Percentiles rank a stretch among this genome's conserved stretches.
phyloP scores from a whole-genome alignment of 371 early-diverging fungal species.

The Mortierella sp. region DNA sequence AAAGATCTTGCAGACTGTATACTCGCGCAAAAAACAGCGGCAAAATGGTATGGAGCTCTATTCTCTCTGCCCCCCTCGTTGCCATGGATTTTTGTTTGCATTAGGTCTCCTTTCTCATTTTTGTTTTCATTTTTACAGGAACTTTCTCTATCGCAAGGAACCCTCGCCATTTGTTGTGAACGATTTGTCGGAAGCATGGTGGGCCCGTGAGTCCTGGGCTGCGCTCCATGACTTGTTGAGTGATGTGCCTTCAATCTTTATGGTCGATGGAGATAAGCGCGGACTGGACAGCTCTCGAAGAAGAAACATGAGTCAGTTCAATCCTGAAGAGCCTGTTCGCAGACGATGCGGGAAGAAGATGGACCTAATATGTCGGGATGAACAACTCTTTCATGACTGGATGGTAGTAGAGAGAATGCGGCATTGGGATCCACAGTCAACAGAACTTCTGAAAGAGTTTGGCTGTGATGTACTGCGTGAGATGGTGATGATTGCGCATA shows the following conservation, averaged over 20 bases:
- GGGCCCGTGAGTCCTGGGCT: slow-evolving; percentile 10
- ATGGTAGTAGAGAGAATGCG: slow-evolving; percentile 3
- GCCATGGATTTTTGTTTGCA: no score
- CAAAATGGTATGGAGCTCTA: slow-evolving; percentile 2
- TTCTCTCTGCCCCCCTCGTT: no score
- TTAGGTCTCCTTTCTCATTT: neutral
- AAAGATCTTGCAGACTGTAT: neutral
- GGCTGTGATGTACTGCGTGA: slow-evolving; percentile 14
- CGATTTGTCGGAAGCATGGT: slow-evolving; percentile 15
- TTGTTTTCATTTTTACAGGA: slow-evolving; percentile 2
- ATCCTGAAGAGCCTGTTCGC: slow-evolving; percentile 3
- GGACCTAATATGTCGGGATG: slow-evolving; percentile 10
- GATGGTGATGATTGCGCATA: slow-evolving; percentile 3
- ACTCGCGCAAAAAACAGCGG: slow-evolving; percentile 6
- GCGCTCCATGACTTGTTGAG: slow-evolving; percentile 1
- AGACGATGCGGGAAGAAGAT: slow-evolving; percentile 1
- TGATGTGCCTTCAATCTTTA: slow-evolving; percentile 8
- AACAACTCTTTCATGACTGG: slow-evolving; percentile 8
- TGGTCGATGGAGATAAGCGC: slow-evolving; percentile 11
- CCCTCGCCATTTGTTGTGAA: slow-evolving; percentile 1
- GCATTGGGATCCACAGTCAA: slow-evolving; percentile 8
- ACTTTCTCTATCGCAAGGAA: slow-evolving; percentile 9
- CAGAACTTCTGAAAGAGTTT: slow-evolving; percentile 5
- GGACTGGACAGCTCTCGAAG: slow-evolving; percentile 9
- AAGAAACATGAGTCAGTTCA: slow-evolving; percentile 8